Evolutionary conservation across 352 stramenopile species (phyloP).

Genomic region (Phytophthora macrochlamydospora): DNA sequence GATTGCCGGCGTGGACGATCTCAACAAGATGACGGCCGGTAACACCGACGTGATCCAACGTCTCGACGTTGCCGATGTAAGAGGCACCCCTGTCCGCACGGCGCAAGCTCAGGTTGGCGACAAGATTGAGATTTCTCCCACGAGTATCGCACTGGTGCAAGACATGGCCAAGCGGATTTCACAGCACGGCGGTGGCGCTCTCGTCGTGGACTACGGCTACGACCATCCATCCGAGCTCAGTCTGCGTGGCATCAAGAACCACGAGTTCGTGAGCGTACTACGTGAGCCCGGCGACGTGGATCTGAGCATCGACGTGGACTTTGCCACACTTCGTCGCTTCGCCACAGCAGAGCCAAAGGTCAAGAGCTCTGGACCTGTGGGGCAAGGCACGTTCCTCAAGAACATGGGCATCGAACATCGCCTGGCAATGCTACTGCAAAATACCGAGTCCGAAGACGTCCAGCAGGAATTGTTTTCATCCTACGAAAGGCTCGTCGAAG

Average conservation of each 20-base stretch:
- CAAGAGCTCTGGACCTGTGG: slow-evolving; percentile 86
- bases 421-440: slow-evolving; percentile 90
- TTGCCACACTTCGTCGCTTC: slow-evolving; percentile 76
- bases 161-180: slow-evolving; percentile 91
- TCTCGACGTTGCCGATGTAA: slow-evolving; percentile 54
- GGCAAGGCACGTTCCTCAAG: slow-evolving; percentile 93
- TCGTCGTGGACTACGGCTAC: slow-evolving; percentile 97
- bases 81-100: slow-evolving; percentile 51
- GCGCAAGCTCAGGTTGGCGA: slow-evolving; percentile 74
- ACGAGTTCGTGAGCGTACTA: slow-evolving; percentile 94
- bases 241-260: slow-evolving; percentile 93
- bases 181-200: slow-evolving; percentile 80
- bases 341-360: slow-evolving; percentile 61
- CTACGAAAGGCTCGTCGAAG: slow-evolving; percentile 91
- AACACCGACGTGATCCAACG: slow-evolving; percentile 31
- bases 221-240: slow-evolving; percentile 90
- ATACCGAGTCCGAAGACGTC: slow-evolving; percentile 71
- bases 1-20: slow-evolving; percentile 31
- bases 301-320: slow-evolving; percentile 91
- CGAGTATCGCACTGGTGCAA: slow-evolving; percentile 91
- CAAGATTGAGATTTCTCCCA: slow-evolving; percentile 94
- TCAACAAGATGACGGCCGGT: slow-evolving; percentile 29
- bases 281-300: slow-evolving; percentile 93
- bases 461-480: slow-evolving; percentile 91
- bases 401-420: slow-evolving; percentile 95